Evolutionary conservation across 2,329 filamentous ascomycete genomes (phyloP), one percentile per base, ranked within the genome.

Genomic region (Didymella sp.): DNA sequence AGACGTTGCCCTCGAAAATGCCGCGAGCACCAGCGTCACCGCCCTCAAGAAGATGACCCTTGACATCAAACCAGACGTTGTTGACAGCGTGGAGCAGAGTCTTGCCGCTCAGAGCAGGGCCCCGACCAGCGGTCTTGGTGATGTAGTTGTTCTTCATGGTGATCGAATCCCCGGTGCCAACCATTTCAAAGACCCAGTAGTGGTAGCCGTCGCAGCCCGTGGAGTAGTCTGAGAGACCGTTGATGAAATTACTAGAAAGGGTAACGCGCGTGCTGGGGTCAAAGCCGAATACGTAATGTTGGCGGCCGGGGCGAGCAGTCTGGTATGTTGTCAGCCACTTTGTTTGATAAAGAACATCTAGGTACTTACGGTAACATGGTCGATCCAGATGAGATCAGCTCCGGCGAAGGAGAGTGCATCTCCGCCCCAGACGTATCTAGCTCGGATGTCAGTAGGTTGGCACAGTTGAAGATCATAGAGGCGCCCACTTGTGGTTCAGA

Each of bases 341-440:
- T 21, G n/a, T 15, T 12, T 11, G n/a, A 3, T 12, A 1, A 12
- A 5, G 1, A 12, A 37, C 2, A 6, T 1, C 7, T 17, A 19
- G 17, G 25, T 33, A 59, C 54, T 51, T 51, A 56, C 53, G 6
- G 53, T 62, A 6, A 63, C 56, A 24, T 67, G 61, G 38, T 76
- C 73, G 33, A 75, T 73, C 73, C 73, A 76, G 52, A 76, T 61
- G 27, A 67, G 58, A 35, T 68, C 63, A 33, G 61, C 63, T 41
- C 66, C 70, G 21, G 69, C 64, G 12, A 76, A 51, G 7, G 68
- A 70, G 55, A 76, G 69, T 9, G 71, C 73, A 60, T 76, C 74
- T 22, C 74, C 74, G 25, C 73, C 74, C 74, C 73, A 76, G 27
- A 75, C 70, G 30, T 74, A 75, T 30, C n/a, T n/a, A n/a, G n/a